Evolutionary conservation across 2,329 filamentous ascomycete species (phyloP), one percentile per base, ranked within the genome.

Genomic region (Seiridium unicorne): DNA sequence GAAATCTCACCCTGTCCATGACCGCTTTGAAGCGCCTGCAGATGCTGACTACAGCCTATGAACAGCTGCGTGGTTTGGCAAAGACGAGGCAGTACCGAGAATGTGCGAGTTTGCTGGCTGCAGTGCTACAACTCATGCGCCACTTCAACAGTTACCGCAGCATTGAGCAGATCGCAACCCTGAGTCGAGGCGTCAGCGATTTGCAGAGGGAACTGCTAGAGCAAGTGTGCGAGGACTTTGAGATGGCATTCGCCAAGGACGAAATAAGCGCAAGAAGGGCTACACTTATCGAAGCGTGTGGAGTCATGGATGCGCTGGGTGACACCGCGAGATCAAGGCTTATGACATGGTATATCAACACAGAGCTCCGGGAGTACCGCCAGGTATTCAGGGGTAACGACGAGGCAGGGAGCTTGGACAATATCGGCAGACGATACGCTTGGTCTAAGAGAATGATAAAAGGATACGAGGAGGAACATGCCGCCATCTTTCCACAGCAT

Each of bases 41-140:
- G 81, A 99, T 99, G 95, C 80, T 99, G 72, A 98, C 95, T 4
- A 98, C 95, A 3, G 95, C 95, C n/a, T 99, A 98, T 76, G 95
- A 98, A 73, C 95, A 99, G 78, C 82, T 99, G 60, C 86, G 91
- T 61, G 91, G 88, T 3, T 81, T 97, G 66, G 90, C 91, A 65
- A 91, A 91, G 75, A 89, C 90, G 42, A 84, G 94, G 60, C 95
- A 99, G 74, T 99, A 99, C 74, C 84, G 92, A 64, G 95, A 99
- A 74, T 98, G 95, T 72, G 93, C 94, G 13, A 93, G 96, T 69
- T 82, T 99, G 61, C 81, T 99, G 60, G 92, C 97, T 78, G 95
- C 95, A 8, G 95, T 99, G 38, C 85, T 99, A 61, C 95, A 99
- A 83, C 87, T 99, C 51, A 97, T 98, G 91, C 91, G 91, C 66